Evolutionary conservation across 177 flowering plant species (phyloP).

Genomic region (Vitis hybrid): DNA sequence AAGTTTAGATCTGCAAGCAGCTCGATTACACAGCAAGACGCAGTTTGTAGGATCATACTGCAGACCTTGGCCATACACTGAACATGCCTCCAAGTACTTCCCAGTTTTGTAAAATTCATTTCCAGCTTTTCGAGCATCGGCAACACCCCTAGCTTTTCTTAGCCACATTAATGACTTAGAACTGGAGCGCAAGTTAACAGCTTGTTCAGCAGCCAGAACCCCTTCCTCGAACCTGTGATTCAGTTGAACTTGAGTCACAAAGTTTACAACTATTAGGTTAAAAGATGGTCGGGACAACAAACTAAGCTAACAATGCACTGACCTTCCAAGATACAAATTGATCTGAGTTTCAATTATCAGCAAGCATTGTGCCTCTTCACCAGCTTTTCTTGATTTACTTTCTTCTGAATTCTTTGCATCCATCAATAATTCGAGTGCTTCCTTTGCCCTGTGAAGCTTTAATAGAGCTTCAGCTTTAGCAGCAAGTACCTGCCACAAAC

Average conservation of each 20-base stretch:
- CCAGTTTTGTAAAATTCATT: constrained; percentile 19
- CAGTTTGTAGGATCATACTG: constrained; percentile 16
- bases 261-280: no score
- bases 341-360: constrained; percentile 18
- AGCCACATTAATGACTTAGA: constrained; percentile 14
- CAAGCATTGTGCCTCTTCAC: constrained; percentile 6
- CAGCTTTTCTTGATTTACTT: constrained; percentile 8
- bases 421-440: constrained; percentile 15
- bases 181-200: constrained; percentile 10
- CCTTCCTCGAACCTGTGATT: constrained; percentile 24
- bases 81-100: constrained; percentile 25
- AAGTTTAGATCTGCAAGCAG: constrained; percentile 26
- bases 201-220: constrained; percentile 14
- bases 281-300: no score
- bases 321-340: constrained; percentile 19
- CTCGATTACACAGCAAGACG: constrained; percentile 23
- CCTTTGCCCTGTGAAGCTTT: constrained; percentile 18
- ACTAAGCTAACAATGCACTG: neutral
- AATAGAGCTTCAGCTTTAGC: constrained; percentile 20
- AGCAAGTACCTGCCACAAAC: constrained; percentile 12
- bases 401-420: constrained; percentile 4
- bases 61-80: constrained; percentile 20
- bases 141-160: constrained; percentile 19
- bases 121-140: constrained; percentile 21
- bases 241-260: neutral